Percentiles rank a stretch among this genome's conserved stretches.
These are phyloP conservation scores for Curvularia sp. DNA, from an alignment of 2,329 filamentous ascomycete species.

Conservation along the genomic window DNA sequence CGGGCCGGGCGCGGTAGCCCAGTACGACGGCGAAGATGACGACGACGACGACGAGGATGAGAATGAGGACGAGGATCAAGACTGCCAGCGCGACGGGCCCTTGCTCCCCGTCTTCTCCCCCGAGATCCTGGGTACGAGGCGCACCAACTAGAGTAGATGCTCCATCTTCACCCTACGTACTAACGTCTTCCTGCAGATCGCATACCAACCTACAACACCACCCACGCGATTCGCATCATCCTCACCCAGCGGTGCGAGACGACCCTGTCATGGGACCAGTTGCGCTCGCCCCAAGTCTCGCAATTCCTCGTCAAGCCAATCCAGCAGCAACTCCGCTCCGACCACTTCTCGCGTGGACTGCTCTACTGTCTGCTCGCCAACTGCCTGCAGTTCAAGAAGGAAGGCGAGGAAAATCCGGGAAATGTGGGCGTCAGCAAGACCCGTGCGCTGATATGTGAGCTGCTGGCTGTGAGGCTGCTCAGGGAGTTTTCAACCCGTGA, in stretches of 20 bases:
- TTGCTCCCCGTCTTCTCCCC: constrained; percentile 53
- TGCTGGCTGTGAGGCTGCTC: constrained; percentile 86
- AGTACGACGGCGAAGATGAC: constrained; percentile 42
- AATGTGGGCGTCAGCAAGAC: constrained; percentile 86
- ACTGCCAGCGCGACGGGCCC: constrained; percentile 42
- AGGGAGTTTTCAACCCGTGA: constrained; percentile 90
- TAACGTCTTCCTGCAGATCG: constrained; percentile 65
- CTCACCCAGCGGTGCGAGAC: constrained; percentile 88
- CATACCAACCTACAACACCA: constrained; percentile 87
- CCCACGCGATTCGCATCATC: constrained; percentile 85
- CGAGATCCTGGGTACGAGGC: constrained; percentile 46
- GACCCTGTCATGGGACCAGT: constrained; percentile 90
- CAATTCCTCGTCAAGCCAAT: constrained; percentile 96
- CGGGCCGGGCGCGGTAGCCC: constrained; percentile 27
- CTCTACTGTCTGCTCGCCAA: constrained; percentile 93
- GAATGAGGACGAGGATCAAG: constrained; percentile 35
- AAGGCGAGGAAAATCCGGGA: constrained; percentile 79
- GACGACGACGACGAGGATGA: constrained; percentile 40
- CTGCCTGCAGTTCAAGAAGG: constrained; percentile 90
- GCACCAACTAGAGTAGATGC: not conserved
- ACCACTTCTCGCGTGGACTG: constrained; percentile 85
- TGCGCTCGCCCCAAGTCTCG: constrained; percentile 93
- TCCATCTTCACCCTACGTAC: constrained; percentile 28
- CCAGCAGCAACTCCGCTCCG: constrained; percentile 82
- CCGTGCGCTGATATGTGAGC: constrained; percentile 85